Evolutionary conservation across 345 rosid genomes (phyloP).

Genomic region (Cardamine occulta): DNA sequence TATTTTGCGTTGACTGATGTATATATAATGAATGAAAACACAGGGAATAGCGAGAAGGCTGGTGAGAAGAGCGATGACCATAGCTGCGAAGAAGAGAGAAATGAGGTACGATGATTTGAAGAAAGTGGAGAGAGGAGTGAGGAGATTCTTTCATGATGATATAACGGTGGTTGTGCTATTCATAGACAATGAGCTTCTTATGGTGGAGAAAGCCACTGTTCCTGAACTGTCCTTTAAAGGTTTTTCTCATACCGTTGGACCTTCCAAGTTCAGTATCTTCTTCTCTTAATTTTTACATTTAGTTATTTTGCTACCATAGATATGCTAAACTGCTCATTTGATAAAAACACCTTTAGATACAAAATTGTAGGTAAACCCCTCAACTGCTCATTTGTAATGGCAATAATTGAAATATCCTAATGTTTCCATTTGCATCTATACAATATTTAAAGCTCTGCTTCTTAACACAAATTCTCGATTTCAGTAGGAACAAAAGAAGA

Average conservation of each 20-base stretch:
- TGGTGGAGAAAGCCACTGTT: conserved; percentile 47
- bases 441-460: background rate
- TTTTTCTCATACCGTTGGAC: conserved; percentile 61
- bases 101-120: conserved; percentile 72
- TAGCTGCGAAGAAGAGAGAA: conserved; percentile 73
- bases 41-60: conserved; percentile 88
- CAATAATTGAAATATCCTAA: conserved; percentile 11
- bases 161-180: conserved; percentile 86
- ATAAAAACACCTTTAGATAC: conserved; percentile 23
- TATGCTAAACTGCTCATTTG: background rate
- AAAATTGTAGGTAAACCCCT: conserved; percentile 28
- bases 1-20: background rate
- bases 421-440: background rate
- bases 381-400: conserved; percentile 26
- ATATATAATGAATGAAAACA: background rate
- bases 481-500: background rate
- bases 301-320: conserved; percentile 30
- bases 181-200: conserved; percentile 61
- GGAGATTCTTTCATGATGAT: conserved; percentile 83
- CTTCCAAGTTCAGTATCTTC: conserved; percentile 66
- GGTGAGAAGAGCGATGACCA: conserved; percentile 66
- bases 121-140: conserved; percentile 62
- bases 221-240: conserved; percentile 75
- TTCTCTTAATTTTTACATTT: conserved; percentile 28
- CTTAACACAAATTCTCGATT: background rate